Percentiles rank a stretch among this genome's conserved stretches.
These are phyloP conservation scores for Naganishia antarctica DNA, from an alignment of 768 basidiomycete genomes.

Conservation along the genomic window DNA sequence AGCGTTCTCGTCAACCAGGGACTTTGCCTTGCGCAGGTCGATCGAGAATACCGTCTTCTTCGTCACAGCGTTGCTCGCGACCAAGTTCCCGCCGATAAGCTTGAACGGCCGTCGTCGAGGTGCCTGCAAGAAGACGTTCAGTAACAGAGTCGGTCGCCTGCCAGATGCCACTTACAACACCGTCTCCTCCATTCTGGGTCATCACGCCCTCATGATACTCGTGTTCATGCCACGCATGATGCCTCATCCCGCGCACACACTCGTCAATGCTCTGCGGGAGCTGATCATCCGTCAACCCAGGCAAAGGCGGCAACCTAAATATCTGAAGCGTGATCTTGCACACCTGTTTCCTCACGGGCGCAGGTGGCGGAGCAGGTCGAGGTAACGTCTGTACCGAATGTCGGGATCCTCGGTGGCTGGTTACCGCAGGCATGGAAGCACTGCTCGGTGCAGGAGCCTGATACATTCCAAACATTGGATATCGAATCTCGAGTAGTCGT, in stretches of 20 bases:
- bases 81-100: conserved; percentile 50
- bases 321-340: conserved; percentile 86
- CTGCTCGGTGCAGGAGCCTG: not conserved
- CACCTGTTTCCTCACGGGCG: conserved; percentile 59
- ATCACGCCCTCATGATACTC: conserved; percentile 88
- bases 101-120: conserved; percentile 73
- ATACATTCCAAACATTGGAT: conserved; percentile 48
- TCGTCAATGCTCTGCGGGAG: conserved; percentile 91
- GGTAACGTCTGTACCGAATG: conserved; percentile 13
- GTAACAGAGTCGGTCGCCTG: conserved; percentile 53
- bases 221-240: conserved; percentile 87
- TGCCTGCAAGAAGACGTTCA: conserved; percentile 48
- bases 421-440: not conserved
- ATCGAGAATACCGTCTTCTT: conserved; percentile 86
- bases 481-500: conserved; percentile 66
- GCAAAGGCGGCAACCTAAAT: conserved; percentile 80
- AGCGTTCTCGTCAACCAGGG: conserved; percentile 67
- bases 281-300: conserved; percentile 70
- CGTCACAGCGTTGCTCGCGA: conserved; percentile 89
- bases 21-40: conserved; percentile 74
- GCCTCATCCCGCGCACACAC: conserved; percentile 76
- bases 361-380: conserved; percentile 24
- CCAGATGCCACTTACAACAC: conserved; percentile 67
- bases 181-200: conserved; percentile 91
- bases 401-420: conserved; percentile 1